Base-by-base conservation (phyloP, 768 basidiomycete species). In the Nidula microcarpa region DNA sequence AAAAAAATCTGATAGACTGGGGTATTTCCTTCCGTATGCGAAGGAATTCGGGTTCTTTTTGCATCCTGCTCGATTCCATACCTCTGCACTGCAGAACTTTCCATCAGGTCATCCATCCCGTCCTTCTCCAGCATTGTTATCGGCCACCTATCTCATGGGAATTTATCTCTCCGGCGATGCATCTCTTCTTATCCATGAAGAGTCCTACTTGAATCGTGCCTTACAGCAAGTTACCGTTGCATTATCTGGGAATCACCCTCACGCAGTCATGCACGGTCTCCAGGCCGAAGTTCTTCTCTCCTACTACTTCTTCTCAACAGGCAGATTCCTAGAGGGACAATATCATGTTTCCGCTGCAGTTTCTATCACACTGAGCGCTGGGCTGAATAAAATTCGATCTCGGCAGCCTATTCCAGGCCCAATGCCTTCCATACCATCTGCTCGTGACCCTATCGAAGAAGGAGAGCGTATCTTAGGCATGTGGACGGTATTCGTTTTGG, bases 31-130 rank as follows among this genome's bases (percentile, higher is more conserved):
- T 3, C 69, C 73, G n/a, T 71, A 79, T 55, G 71, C 76, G 0
- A 67, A 72, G 8, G 75, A 81, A 47, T 65, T 84, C 41, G 82
- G 82, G 0, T 79, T 87, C 53, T 88, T 86, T 63, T 70, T 89
- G 34, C 66, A 82, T 56, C 44, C 68, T 3, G 57, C 66, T 5
- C 76, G 82, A 3, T 81, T 87, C 52, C 69, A 72, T 4, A 62
- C 70, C 39, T 68, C 62, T 39, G 68, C 63, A 18, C 60, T 73
- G 6, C 65, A 70, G 8, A 56, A 65, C 13, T 57, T 68, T 34
- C 63, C 65, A 11, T 54, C 53, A 23, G 67, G 73, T 57, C 51
- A 74, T 74, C 57, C 51, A 6, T 55, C 63, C 11, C 67, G 73
- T 23, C 74, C 74, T 5, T 43, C 72, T 2, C 69, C 73, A 3